Percentiles rank a stretch among this genome's conserved stretches.
phyloP scores from a whole-genome alignment of 352 stramenopile genomes.

The Lagenidium giganteum region DNA sequence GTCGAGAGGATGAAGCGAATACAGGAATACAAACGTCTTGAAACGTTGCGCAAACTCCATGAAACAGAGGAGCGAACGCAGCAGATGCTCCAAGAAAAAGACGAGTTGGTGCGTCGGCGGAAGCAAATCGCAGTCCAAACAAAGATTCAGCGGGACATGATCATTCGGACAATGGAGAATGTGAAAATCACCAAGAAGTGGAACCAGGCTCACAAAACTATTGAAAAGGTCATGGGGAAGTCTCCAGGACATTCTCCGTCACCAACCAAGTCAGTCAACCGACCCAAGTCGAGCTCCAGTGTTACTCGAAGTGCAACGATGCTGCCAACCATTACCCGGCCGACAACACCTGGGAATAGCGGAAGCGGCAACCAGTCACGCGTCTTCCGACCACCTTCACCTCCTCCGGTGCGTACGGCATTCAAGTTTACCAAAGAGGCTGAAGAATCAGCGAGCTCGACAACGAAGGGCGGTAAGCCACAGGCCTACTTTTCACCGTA shows the following conservation, averaged over 20 bases:
- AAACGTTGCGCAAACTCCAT: constrained; percentile 84
- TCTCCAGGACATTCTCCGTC: constrained; percentile 32
- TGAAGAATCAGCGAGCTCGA: constrained; percentile 28
- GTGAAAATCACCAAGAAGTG: constrained; percentile 88
- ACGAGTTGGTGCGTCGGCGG: constrained; percentile 71
- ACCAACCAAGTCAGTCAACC: constrained; percentile 21
- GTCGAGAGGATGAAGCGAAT: constrained; percentile 90
- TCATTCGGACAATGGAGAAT: constrained; percentile 86
- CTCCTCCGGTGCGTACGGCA: constrained; percentile 52
- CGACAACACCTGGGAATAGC: constrained; percentile 20
- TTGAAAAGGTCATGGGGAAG: constrained; percentile 62
- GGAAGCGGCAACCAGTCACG: constrained; percentile 24
- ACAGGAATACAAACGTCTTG: constrained; percentile 87
- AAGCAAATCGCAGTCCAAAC: constrained; percentile 74
- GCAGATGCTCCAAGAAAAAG: constrained; percentile 77
- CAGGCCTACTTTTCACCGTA: too few species aligned
- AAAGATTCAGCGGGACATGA: constrained; percentile 87
- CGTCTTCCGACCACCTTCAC: constrained; percentile 49
- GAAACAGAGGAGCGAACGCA: constrained; percentile 80
- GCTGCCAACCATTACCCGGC: constrained; percentile 28
- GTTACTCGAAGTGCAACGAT: constrained; percentile 26
- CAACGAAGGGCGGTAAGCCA: too few species aligned
- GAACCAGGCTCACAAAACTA: constrained; percentile 71
- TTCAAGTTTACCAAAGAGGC: constrained; percentile 77
- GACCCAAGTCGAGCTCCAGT: constrained; percentile 57